These are phyloP conservation scores for Scheffersomyces segobiensis DNA, from an alignment of 1,139 yeast species.

Conservation along the genomic window DNA sequence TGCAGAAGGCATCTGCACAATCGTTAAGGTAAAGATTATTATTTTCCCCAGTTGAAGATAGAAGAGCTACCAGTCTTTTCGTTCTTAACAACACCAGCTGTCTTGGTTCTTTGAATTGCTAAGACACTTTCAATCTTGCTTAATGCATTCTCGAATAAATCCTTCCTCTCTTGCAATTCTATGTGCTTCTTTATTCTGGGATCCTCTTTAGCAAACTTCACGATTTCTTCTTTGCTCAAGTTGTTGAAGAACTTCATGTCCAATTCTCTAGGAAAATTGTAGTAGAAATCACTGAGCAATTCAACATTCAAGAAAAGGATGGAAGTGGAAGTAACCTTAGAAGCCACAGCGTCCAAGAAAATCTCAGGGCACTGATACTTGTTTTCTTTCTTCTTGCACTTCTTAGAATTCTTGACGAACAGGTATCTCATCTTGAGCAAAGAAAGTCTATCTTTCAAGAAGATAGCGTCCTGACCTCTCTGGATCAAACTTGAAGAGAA, in stretches of 20 bases:
- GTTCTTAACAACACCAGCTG: conserved; percentile 4
- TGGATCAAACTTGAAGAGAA: conserved; percentile 71
- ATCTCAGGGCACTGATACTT: conserved; percentile 94
- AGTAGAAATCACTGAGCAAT: conserved; percentile 88
- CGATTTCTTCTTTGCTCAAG: conserved; percentile 75
- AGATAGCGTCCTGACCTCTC: conserved; percentile 83
- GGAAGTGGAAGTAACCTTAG: conserved; percentile 89
- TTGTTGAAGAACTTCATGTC: conserved; percentile 70
- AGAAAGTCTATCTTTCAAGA: conserved; percentile 72
- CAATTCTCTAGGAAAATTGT: conserved; percentile 91
- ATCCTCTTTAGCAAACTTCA: conserved; percentile 90
- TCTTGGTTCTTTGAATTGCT: conserved; percentile 59
- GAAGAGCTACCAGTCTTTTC: conserved; percentile 10
- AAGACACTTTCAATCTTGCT: conserved; percentile 85
- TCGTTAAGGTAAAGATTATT: not conserved
- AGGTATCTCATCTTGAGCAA: conserved; percentile 74
- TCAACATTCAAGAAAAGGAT: conserved; percentile 92
- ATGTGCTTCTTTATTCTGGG: conserved; percentile 87
- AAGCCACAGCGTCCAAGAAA: conserved; percentile 88
- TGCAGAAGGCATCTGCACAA: not conserved
- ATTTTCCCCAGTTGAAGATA: conserved; percentile 14
- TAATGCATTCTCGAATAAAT: conserved; percentile 78
- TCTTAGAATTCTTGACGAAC: conserved; percentile 68
- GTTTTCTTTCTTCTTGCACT: conserved; percentile 74
- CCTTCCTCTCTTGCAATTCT: conserved; percentile 91